Percentiles rank a stretch among this genome's conserved stretches.
These are phyloP conservation scores for Telopea speciosissima DNA, from an alignment of 177 flowering plant species.

Conservation along the genomic window DNA sequence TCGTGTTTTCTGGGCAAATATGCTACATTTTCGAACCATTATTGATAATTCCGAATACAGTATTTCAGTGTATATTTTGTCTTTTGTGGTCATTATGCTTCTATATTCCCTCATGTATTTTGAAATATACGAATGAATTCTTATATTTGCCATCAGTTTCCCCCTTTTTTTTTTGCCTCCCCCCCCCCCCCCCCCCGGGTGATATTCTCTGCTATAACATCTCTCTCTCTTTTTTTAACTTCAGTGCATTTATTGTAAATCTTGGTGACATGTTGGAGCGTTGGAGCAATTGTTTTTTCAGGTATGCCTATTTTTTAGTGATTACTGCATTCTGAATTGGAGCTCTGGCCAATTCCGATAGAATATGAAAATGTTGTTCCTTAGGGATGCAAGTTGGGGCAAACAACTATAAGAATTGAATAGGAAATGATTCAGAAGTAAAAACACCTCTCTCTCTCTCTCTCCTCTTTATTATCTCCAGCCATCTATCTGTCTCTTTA, in stretches of 20 bases:
- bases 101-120: no score
- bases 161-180: neutral
- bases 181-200: no score
- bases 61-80: no score
- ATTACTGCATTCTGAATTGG: conserved; percentile 3
- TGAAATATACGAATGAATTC: no score
- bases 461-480: no score
- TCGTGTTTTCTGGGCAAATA: no score
- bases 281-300: conserved; percentile 90
- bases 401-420: neutral
- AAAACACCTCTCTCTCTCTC: no score
- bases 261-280: conserved; percentile 98
- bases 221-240: neutral
- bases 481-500: no score
- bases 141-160: no score
- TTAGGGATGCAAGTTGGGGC: neutral
- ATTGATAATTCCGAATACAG: no score
- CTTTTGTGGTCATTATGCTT: no score
- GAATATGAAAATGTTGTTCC: neutral
- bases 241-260: conserved; percentile 91
- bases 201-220: neutral
- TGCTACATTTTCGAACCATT: no score
- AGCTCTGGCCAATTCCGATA: neutral
- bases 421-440: neutral
- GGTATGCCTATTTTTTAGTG: conserved; percentile 33